phyloP scores from a whole-genome alignment of 2,329 filamentous ascomycete species.

The Waltergamsia citrina region DNA sequence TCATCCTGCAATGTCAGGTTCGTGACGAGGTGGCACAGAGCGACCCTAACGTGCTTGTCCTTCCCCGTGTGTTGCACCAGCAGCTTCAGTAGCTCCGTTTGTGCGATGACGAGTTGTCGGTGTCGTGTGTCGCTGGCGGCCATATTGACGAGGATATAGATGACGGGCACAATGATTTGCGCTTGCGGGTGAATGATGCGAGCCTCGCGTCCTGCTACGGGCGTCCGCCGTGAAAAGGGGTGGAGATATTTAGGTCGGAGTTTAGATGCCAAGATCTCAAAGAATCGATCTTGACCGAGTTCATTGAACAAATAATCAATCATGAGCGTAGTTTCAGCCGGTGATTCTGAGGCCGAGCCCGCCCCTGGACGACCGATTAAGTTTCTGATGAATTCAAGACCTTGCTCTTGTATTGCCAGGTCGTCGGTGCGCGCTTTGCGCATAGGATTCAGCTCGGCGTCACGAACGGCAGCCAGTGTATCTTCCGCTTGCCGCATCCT shows the following conservation, averaged over 20 bases:
- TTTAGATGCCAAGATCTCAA: constrained; percentile 73
- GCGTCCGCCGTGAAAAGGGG: constrained; percentile 35
- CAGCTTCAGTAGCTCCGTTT: constrained; percentile 65
- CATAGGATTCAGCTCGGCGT: constrained; percentile 58
- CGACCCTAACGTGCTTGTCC: constrained; percentile 63
- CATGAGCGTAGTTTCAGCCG: constrained; percentile 54
- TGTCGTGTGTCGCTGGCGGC: constrained; percentile 74
- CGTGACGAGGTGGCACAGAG: constrained; percentile 73
- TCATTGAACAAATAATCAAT: constrained; percentile 74
- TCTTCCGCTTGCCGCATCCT: constrained; percentile 39
- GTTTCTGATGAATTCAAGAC: constrained; percentile 82
- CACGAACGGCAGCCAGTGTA: constrained; percentile 42
- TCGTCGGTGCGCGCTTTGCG: constrained; percentile 68
- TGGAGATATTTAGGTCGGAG: constrained; percentile 53
- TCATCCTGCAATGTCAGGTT: constrained; percentile 83
- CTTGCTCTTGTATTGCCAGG: constrained; percentile 81
- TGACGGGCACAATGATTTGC: constrained; percentile 68
- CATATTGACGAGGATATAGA: constrained; percentile 80
- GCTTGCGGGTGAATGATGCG: constrained; percentile 46
- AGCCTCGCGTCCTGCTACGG: constrained; percentile 24
- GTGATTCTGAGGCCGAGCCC: constrained; percentile 38
- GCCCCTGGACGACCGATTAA: constrained; percentile 56
- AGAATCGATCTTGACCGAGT: constrained; percentile 68
- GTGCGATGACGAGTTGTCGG: constrained; percentile 66
- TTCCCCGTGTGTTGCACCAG: constrained; percentile 63